A percentile compares a stretch with the other conserved stretches of the same genome.
These are phyloP conservation scores for Aspergillus bertholletiae DNA, from an alignment of 495 filamentous ascomycete species.

Conservation along the genomic window DNA sequence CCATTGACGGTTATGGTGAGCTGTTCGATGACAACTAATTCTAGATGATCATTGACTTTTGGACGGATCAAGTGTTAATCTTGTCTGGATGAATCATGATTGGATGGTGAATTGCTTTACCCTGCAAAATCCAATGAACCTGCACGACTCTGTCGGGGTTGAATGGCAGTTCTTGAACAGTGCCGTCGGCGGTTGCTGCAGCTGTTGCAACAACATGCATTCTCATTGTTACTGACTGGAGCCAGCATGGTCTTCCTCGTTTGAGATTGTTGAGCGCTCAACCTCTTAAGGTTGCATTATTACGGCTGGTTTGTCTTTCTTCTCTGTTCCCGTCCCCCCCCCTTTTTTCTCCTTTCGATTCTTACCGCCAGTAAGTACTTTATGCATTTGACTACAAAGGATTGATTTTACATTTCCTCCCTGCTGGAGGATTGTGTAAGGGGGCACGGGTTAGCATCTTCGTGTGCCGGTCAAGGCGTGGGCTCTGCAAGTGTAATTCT, in stretches of 20 bases:
- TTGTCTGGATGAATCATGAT: conserved; percentile 12
- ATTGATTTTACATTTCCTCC: conserved; percentile 2
- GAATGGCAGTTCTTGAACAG: conserved; percentile 2
- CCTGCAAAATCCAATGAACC: conserved; percentile 8
- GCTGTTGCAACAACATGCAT: neutral
- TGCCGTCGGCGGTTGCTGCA: neutral
- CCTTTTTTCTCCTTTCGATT: neutral
- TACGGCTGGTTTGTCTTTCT: neutral
- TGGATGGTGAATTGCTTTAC: conserved; percentile 7
- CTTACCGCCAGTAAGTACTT: neutral
- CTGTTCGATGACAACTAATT: conserved; percentile 17
- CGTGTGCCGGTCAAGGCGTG: conserved; percentile 39
- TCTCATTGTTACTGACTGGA: neutral
- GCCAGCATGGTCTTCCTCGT: neutral
- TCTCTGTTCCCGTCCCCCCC: neutral
- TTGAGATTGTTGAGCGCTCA: neutral
- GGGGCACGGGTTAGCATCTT: conserved; percentile 2
- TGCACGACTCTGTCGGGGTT: conserved; percentile 20
- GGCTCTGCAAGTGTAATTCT: conserved; percentile 36
- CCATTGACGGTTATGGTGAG: conserved; percentile 12
- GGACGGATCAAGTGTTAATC: conserved; percentile 20
- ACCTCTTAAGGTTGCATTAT: neutral
- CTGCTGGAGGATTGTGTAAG: conserved; percentile 10
- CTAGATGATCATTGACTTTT: conserved; percentile 18
- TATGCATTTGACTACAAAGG: neutral